Conservation (phyloP, 2,329 filamentous ascomycete genomes). For the Aspergillus felis region DNA sequence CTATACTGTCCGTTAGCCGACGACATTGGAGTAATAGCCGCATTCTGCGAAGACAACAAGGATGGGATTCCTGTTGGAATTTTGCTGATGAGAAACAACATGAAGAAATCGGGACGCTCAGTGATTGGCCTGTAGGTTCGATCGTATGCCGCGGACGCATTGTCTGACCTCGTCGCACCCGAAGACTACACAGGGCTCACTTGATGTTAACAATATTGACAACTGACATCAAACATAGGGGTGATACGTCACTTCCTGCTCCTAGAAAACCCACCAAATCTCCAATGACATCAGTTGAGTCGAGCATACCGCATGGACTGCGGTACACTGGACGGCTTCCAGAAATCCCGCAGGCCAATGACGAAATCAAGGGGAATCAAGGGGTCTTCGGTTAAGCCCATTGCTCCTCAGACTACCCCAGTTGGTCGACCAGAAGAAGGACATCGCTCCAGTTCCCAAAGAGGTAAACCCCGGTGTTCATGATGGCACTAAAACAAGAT, state of each 20-base stretch:
- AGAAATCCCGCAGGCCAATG: constrained; percentile 20
- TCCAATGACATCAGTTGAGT: constrained; percentile 57
- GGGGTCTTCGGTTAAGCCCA: not conserved
- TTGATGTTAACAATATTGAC: constrained; percentile 50
- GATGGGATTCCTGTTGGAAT: constrained; percentile 49
- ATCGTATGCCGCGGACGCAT: constrained; percentile 47
- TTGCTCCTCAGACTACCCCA: not conserved
- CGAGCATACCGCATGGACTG: constrained; percentile 69
- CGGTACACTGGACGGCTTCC: constrained; percentile 58
- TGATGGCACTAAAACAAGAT: not conserved
- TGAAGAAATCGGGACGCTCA: constrained; percentile 35
- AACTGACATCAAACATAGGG: constrained; percentile 37
- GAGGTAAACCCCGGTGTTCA: not conserved
- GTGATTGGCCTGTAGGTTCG: constrained; percentile 81
- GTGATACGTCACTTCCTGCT: constrained; percentile 41
- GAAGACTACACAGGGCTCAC: constrained; percentile 77
- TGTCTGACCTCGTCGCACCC: constrained; percentile 57
- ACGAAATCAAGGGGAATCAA: not conserved
- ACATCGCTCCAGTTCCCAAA: not conserved
- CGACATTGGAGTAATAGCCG: constrained; percentile 54
- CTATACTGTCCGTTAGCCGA: constrained; percentile 77
- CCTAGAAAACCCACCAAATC: constrained; percentile 63
- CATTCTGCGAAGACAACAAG: constrained; percentile 41
- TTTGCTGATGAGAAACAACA: not conserved
- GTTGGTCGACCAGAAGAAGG: not conserved